A percentile compares a stretch with the other conserved stretches of the same genome.
Conservation (phyloP, 225 moss, liverwort and hornwort genomes). For the Physcomitrellopsis africana region DNA sequence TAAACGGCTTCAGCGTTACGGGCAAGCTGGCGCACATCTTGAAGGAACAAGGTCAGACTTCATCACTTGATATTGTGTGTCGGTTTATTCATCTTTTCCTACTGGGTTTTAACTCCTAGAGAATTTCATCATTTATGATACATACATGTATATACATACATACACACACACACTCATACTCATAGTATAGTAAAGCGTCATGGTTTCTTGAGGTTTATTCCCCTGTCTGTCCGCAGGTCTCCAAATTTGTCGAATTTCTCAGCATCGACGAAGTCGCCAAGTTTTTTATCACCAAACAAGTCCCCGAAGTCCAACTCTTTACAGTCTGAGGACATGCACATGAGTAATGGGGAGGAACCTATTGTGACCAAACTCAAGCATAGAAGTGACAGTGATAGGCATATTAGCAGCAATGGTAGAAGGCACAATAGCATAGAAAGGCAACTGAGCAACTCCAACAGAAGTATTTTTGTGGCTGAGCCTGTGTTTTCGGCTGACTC, state of each 20-base stretch:
- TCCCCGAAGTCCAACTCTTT: constrained; percentile 15
- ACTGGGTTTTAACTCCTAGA: background rate
- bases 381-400: constrained; percentile 22
- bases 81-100: background rate
- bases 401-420: constrained; percentile 19
- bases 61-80: background rate
- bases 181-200: too few relatives aligned
- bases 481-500: constrained; percentile 9
- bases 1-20: constrained; percentile 81
- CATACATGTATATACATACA: background rate
- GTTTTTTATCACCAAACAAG: background rate
- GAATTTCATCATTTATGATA: background rate
- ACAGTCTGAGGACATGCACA: constrained; percentile 15
- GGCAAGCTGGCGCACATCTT: constrained; percentile 84
- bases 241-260: constrained; percentile 13
- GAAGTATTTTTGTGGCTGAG: constrained; percentile 25
- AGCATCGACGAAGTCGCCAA: too few relatives aligned
- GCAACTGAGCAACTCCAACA: constrained; percentile 26
- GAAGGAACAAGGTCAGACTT: constrained; percentile 53
- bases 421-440: constrained; percentile 30
- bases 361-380: constrained; percentile 12
- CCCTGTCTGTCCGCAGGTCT: constrained; percentile 20
- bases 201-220: background rate
- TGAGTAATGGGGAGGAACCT: constrained; percentile 31
- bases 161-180: too few relatives aligned